Evolutionary conservation across 2,329 filamentous ascomycete species (phyloP).

Genomic region (Pseudopyrenochaeta lycopersici): DNA sequence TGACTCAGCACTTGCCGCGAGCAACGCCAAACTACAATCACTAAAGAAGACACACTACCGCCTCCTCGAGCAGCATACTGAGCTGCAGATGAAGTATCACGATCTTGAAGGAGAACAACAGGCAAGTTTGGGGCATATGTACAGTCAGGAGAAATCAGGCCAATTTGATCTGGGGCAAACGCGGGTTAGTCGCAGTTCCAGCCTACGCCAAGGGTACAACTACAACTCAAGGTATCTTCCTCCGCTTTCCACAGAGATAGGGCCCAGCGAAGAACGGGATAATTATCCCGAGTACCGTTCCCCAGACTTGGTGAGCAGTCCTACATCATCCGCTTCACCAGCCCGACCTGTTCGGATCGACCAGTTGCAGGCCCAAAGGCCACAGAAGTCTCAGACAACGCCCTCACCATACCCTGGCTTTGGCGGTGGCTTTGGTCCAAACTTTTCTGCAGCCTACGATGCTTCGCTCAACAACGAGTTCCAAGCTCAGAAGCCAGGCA

Average conservation of each 20-base stretch:
- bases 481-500: conserved; percentile 21
- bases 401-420: conserved; percentile 33
- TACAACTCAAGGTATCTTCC: conserved; percentile 35
- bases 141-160: conserved; percentile 24
- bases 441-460: conserved; percentile 42
- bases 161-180: conserved; percentile 26
- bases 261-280: conserved; percentile 37
- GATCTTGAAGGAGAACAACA: conserved; percentile 50
- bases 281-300: conserved; percentile 42
- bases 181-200: conserved; percentile 38
- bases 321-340: conserved; percentile 27
- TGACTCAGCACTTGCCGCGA: conserved; percentile 58
- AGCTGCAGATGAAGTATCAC: conserved; percentile 57
- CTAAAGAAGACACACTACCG: conserved; percentile 63
- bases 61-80: conserved; percentile 60
- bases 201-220: conserved; percentile 27
- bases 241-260: conserved; percentile 28
- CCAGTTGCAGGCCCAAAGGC: conserved; percentile 33
- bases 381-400: conserved; percentile 25
- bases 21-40: conserved; percentile 57
- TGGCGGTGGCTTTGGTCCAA: conserved; percentile 33
- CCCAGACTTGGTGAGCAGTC: conserved; percentile 33
- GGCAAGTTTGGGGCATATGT: conserved; percentile 35
- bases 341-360: conserved; percentile 39
- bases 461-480: conserved; percentile 40